These are phyloP conservation scores for Podospora pseudopauciseta DNA, from an alignment of 495 filamentous ascomycete genomes.

Conservation along the genomic window DNA sequence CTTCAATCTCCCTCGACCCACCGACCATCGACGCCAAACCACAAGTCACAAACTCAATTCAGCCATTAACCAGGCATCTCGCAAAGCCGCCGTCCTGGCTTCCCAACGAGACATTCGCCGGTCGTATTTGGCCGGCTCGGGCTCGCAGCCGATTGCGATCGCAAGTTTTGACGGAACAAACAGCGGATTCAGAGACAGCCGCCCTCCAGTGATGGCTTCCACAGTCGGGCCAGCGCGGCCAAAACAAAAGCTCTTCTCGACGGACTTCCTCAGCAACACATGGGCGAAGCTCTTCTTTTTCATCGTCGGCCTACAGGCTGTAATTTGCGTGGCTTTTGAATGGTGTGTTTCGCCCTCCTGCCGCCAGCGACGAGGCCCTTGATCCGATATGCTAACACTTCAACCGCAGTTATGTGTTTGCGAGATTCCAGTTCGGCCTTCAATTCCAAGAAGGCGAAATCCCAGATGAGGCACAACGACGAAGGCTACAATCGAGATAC, in stretches of 20 bases:
- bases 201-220: slow-evolving; percentile 25
- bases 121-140: slow-evolving; percentile 38
- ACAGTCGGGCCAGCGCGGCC: slow-evolving; percentile 28
- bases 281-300: slow-evolving; percentile 89
- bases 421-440: slow-evolving; percentile 58
- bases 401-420: slow-evolving; percentile 65
- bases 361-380: neutral
- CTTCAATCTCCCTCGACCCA: slow-evolving; percentile 24
- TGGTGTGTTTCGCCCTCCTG: slow-evolving; percentile 55
- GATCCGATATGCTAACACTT: slow-evolving; percentile 7
- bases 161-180: slow-evolving; percentile 34
- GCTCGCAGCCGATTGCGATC: slow-evolving; percentile 34
- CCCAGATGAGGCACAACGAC: slow-evolving; percentile 20
- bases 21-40: slow-evolving; percentile 8
- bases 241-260: slow-evolving; percentile 65
- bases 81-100: slow-evolving; percentile 35
- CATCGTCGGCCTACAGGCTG: slow-evolving; percentile 69
- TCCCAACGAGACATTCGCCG: slow-evolving; percentile 37
- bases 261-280: slow-evolving; percentile 70
- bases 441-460: slow-evolving; percentile 9
- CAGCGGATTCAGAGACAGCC: slow-evolving; percentile 28
- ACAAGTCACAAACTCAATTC: neutral
- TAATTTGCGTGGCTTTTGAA: slow-evolving; percentile 77
- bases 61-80: slow-evolving; percentile 6
- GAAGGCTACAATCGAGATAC: slow-evolving; percentile 40